These are phyloP conservation scores for Arbutus unedo DNA, from an alignment of 148 eudicot genomes.

Conservation along the genomic window DNA sequence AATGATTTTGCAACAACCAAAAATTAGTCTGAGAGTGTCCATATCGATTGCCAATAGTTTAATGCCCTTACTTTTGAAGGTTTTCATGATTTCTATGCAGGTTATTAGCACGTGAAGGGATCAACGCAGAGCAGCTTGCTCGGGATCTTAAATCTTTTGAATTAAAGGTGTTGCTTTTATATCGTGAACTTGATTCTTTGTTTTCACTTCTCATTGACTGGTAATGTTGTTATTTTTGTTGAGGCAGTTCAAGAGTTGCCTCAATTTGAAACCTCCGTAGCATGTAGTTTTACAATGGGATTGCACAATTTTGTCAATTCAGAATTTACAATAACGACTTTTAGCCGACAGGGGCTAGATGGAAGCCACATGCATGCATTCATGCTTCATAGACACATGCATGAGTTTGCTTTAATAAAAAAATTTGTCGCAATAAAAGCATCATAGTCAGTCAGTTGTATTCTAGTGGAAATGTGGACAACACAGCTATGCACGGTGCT, in stretches of 20 bases:
- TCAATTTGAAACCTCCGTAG: background rate
- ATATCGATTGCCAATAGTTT: background rate
- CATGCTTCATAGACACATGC: background rate
- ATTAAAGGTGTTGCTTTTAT: constrained; percentile 52
- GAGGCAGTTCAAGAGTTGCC: background rate
- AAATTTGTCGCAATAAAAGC: background rate
- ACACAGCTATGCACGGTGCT: no score
- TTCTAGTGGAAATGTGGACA: background rate
- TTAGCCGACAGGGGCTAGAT: background rate
- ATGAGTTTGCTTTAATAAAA: background rate
- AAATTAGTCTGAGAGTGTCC: background rate
- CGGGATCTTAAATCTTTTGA: constrained; percentile 92
- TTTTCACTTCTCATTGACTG: background rate
- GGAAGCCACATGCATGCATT: background rate
- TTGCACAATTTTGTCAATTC: background rate
- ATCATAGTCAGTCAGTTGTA: background rate
- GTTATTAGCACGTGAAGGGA: constrained; percentile 91
- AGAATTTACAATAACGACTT: background rate
- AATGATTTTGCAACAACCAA: background rate
- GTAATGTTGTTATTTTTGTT: background rate
- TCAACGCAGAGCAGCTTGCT: constrained; percentile 95
- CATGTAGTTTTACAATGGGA: background rate
- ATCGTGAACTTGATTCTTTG: background rate
- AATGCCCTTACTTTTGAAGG: background rate
- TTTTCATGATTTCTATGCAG: constrained; percentile 34